Percentiles rank a stretch among this genome's conserved stretches.
Evolutionary conservation across 2,329 filamentous ascomycete genomes (phyloP).

Genomic region (Ceratocystis destructans): DNA sequence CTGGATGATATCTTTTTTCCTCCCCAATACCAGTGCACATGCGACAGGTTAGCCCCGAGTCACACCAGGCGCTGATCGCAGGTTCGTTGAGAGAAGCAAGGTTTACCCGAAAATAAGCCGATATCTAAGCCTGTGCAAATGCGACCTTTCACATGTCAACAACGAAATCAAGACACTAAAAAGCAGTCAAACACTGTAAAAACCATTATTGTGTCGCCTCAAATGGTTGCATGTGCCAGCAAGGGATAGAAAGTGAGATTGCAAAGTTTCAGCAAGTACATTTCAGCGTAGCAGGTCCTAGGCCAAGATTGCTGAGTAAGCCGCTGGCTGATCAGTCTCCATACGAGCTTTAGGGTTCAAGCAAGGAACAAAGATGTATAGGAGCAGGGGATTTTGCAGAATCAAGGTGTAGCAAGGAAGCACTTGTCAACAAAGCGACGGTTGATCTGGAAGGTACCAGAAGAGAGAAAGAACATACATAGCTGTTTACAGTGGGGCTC

Average conservation of each 20-base stretch:
- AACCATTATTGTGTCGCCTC: background rate
- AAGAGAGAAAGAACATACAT: background rate
- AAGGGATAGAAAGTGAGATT: background rate
- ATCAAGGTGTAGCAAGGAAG: background rate
- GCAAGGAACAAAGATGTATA: background rate
- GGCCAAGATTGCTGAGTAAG: background rate
- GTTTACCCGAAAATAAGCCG: background rate
- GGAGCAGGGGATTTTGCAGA: slow-evolving; percentile 5
- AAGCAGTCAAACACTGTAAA: background rate
- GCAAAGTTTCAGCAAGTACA: too few species aligned
- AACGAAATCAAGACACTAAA: background rate
- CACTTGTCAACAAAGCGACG: background rate
- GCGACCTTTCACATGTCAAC: background rate
- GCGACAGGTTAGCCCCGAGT: background rate
- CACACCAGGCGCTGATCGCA: background rate
- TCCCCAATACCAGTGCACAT: background rate
- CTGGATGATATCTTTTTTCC: background rate
- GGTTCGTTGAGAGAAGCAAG: background rate
- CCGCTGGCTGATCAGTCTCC: background rate
- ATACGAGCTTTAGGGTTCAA: background rate
- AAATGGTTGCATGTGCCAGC: background rate
- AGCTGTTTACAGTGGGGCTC: background rate
- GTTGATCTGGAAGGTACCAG: background rate
- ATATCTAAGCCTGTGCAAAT: background rate
- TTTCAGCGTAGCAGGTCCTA: too few species aligned